phyloP scores from a whole-genome alignment of 768 basidiomycete species.

The Termitomyces sp. region DNA sequence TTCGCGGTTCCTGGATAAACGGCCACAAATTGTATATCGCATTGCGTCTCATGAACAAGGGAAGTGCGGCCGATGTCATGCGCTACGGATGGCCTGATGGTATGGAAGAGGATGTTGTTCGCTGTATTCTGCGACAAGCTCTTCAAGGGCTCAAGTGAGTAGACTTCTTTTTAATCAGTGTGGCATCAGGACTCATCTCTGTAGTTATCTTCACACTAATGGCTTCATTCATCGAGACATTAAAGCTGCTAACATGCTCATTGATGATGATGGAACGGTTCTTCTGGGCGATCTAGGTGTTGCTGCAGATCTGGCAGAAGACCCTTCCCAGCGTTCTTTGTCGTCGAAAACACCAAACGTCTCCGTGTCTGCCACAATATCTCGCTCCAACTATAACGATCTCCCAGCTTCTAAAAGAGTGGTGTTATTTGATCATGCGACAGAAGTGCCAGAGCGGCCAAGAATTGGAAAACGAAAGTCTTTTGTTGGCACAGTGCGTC shows the following conservation, averaged over 20 bases:
- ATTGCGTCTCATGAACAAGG: conserved; percentile 85
- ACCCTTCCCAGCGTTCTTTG: conserved; percentile 35
- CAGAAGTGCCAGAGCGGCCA: conserved; percentile 31
- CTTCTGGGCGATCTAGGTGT: conserved; percentile 92
- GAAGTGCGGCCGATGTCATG: conserved; percentile 84
- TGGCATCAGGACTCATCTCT: neutral
- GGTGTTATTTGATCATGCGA: conserved; percentile 32
- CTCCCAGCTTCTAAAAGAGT: conserved; percentile 24
- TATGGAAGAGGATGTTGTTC: conserved; percentile 86
- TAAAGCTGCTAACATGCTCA: conserved; percentile 91
- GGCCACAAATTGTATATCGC: conserved; percentile 86
- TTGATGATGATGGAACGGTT: conserved; percentile 89
- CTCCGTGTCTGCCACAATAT: conserved; percentile 27
- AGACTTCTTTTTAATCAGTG: neutral
- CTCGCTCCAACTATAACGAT: conserved; percentile 18
- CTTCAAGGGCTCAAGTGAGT: conserved; percentile 83
- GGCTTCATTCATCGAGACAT: conserved; percentile 92
- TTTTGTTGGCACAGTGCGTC: conserved; percentile 84
- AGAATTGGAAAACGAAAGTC: conserved; percentile 78
- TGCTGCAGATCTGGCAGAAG: conserved; percentile 78
- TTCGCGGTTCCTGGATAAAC: conserved; percentile 85
- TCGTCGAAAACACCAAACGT: conserved; percentile 26
- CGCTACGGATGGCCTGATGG: conserved; percentile 83
- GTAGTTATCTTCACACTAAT: conserved; percentile 85
- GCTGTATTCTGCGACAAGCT: conserved; percentile 81